Conservation (phyloP, 148 eudicot genomes). For the Silene latifolia region DNA sequence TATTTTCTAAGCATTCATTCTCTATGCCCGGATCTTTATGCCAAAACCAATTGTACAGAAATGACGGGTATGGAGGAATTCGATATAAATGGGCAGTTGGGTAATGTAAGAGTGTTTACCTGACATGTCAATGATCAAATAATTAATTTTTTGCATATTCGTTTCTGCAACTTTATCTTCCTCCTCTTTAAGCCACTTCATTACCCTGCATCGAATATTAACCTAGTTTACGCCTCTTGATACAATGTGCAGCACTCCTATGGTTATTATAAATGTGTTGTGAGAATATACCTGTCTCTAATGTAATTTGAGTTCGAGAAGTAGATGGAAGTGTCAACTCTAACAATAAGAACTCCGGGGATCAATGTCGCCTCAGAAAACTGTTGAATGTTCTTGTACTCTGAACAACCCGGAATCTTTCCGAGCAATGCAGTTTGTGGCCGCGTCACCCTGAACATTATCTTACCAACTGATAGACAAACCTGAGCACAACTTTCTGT, state of each 20-base stretch:
- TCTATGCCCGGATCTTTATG: too few relatives aligned
- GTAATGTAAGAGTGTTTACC: conserved; percentile 38
- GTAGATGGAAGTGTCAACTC: conserved; percentile 79
- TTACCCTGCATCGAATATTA: conserved; percentile 39
- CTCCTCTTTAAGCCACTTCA: conserved; percentile 80
- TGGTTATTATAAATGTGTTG: not conserved
- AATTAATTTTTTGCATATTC: conserved; percentile 43
- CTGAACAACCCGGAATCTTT: conserved; percentile 55
- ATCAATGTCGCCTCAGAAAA: conserved; percentile 58
- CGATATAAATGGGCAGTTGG: too few relatives aligned
- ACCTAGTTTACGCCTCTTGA: not conserved
- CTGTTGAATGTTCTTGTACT: conserved; percentile 62
- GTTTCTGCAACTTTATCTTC: conserved; percentile 44
- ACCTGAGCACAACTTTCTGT: conserved; percentile 35
- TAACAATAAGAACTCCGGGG: conserved; percentile 48
- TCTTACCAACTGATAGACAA: conserved; percentile 64
- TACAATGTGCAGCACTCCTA: not conserved
- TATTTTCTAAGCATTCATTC: too few relatives aligned
- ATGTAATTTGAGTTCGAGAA: conserved; percentile 77
- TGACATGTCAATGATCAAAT: conserved; percentile 73
- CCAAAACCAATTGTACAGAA: too few relatives aligned
- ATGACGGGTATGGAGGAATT: too few relatives aligned
- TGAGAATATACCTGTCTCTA: conserved; percentile 80
- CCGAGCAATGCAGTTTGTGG: conserved; percentile 69
- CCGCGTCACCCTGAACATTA: conserved; percentile 71